These are phyloP conservation scores for Phialocephala subalpina DNA, from an alignment of 2,329 filamentous ascomycete genomes.

Conservation along the genomic window DNA sequence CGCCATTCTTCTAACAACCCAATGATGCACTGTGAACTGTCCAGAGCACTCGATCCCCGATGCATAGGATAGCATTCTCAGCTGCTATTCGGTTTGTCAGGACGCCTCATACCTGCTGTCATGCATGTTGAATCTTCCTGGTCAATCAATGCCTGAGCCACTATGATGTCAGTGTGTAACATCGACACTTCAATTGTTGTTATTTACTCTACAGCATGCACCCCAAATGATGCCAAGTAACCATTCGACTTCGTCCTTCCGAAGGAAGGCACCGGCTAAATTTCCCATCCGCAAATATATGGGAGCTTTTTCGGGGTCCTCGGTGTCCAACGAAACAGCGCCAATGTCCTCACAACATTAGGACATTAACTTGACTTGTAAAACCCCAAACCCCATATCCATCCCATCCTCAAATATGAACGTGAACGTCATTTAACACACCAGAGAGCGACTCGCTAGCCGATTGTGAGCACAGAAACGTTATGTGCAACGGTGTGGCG, in stretches of 20 bases:
- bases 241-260: constrained; percentile 1
- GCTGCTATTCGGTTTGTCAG: not conserved
- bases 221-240: constrained; percentile 16
- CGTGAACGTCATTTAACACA: constrained; percentile 19
- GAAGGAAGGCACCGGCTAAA: constrained; percentile 2
- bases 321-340: constrained; percentile 8
- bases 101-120: constrained; percentile 11
- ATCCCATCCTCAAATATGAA: constrained; percentile 16
- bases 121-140: constrained; percentile 2
- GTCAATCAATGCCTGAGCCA: not conserved
- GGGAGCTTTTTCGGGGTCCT: constrained; percentile 10
- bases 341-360: too few relatives aligned
- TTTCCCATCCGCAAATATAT: constrained; percentile 2
- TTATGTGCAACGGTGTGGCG: constrained; percentile 23
- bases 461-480: constrained; percentile 22
- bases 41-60: constrained; percentile 2
- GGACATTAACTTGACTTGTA: too few relatives aligned
- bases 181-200: constrained; percentile 19
- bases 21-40: constrained; percentile 11
- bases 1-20: not conserved
- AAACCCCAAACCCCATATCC: too few relatives aligned
- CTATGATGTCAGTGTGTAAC: constrained; percentile 21
- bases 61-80: not conserved
- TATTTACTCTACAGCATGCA: constrained; percentile 25
- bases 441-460: constrained; percentile 17